A percentile compares a stretch with the other conserved stretches of the same genome.
Evolutionary conservation across 352 stramenopile species (phyloP).

Genomic region (Phytophthora fragariae): DNA sequence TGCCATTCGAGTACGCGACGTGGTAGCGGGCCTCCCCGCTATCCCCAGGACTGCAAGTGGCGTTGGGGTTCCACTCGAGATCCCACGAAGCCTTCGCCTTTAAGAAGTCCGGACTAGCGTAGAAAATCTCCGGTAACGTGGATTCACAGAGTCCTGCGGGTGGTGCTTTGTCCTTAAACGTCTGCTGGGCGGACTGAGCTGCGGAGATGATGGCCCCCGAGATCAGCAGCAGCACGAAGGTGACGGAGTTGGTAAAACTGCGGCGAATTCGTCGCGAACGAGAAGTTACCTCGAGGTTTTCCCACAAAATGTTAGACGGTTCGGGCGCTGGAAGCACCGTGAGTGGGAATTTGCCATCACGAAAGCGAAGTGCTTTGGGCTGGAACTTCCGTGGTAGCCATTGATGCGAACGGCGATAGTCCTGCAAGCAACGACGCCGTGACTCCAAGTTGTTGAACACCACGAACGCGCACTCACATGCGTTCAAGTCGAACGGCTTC

Average conservation of each 20-base stretch:
- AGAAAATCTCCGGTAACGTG: constrained; percentile 67
- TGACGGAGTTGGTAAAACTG: constrained; percentile 75
- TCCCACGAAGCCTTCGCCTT: constrained; percentile 50
- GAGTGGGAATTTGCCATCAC: constrained; percentile 53
- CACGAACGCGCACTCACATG: constrained; percentile 85
- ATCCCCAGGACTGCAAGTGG: constrained; percentile 43
- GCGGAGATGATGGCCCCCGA: constrained; percentile 80
- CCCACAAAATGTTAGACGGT: constrained; percentile 90
- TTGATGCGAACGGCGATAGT: constrained; percentile 70
- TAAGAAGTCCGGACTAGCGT: constrained; percentile 44
- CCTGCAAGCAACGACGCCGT: constrained; percentile 67
- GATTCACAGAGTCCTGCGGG: constrained; percentile 64
- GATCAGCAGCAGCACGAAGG: constrained; percentile 75
- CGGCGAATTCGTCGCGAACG: constrained; percentile 66
- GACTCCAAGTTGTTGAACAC: constrained; percentile 91
- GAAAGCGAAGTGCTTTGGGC: constrained; percentile 68
- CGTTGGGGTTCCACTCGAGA: constrained; percentile 63
- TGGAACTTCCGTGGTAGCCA: constrained; percentile 61
- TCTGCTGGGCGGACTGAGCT: constrained; percentile 73
- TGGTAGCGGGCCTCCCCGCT: constrained; percentile 50
- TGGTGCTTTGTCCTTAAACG: constrained; percentile 76
- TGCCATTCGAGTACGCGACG: constrained; percentile 73
- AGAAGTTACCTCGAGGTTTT: constrained; percentile 83
- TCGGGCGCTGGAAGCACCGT: constrained; percentile 68
- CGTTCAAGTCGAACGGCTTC: constrained; percentile 62